Percentiles rank a stretch among this genome's conserved stretches.
Conservation (phyloP, 139 green algal species). For the Chlamydomonas sp. region DNA sequence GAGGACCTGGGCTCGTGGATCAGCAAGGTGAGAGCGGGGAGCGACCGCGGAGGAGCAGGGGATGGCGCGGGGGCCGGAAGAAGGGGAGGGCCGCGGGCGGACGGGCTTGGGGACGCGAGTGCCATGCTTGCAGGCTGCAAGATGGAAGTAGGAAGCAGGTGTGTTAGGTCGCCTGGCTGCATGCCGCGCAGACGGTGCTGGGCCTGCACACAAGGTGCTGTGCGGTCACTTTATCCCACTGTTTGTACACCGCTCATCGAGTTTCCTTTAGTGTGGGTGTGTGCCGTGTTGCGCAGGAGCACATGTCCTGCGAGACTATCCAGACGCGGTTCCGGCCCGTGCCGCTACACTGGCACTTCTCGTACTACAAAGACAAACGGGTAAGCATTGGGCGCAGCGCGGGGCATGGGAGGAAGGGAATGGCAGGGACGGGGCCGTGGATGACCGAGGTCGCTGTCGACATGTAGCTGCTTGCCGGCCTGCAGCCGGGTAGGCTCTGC, state of each 20-base stretch:
- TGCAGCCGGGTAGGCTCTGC: too few relatives aligned
- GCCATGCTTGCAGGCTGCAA: too few relatives aligned
- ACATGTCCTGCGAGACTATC: conserved; percentile 78
- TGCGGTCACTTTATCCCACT: too few relatives aligned
- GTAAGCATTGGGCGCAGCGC: neutral
- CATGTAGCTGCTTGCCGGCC: too few relatives aligned
- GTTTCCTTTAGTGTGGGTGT: too few relatives aligned
- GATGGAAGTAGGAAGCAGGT: too few relatives aligned
- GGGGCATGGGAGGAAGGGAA: neutral
- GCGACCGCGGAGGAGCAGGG: neutral
- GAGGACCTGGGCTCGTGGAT: conserved; percentile 96
- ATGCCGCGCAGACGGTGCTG: too few relatives aligned
- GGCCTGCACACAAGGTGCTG: too few relatives aligned
- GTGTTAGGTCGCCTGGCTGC: too few relatives aligned
- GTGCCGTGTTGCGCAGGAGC: conserved; percentile 59
- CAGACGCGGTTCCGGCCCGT: conserved; percentile 89
- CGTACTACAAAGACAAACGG: conserved; percentile 46
- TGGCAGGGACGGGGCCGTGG: neutral
- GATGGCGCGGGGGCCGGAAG: neutral
- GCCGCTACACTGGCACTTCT: conserved; percentile 94
- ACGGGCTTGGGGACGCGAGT: neutral
- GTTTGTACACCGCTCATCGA: too few relatives aligned
- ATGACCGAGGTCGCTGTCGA: neutral
- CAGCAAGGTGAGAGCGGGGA: conserved; percentile 59
- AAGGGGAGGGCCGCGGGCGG: neutral